Percentiles rank a stretch among this genome's conserved stretches.
Evolutionary conservation across 2,329 filamentous ascomycete species (phyloP).

Genomic region (Trichoderma brevicompactum): DNA sequence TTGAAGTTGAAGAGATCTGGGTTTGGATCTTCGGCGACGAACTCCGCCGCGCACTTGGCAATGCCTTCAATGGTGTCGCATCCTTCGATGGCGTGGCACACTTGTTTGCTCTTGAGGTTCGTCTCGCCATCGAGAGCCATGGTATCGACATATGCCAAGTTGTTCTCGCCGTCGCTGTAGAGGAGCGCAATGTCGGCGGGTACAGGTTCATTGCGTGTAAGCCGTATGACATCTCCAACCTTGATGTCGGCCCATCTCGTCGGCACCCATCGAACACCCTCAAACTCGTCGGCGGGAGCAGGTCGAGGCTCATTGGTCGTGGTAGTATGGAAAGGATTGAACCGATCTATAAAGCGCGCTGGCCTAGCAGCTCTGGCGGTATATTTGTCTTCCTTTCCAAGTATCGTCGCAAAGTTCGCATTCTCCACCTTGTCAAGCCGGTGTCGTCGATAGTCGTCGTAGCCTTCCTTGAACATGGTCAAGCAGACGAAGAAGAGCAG

Average conservation of each 20-base stretch:
- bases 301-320: slow-evolving; percentile 38
- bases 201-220: slow-evolving; percentile 72
- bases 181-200: slow-evolving; percentile 84
- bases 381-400: slow-evolving; percentile 46
- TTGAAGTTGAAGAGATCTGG: slow-evolving; percentile 78
- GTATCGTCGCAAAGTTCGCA: slow-evolving; percentile 53
- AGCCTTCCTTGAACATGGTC: slow-evolving; percentile 84
- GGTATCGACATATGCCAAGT: slow-evolving; percentile 80
- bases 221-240: slow-evolving; percentile 55
- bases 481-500: slow-evolving; percentile 77
- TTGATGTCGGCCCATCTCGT: slow-evolving; percentile 52
- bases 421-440: slow-evolving; percentile 84
- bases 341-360: slow-evolving; percentile 35
- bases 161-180: slow-evolving; percentile 76
- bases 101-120: slow-evolving; percentile 77
- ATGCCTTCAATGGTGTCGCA: slow-evolving; percentile 62
- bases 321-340: slow-evolving; percentile 43
- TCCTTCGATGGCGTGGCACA: slow-evolving; percentile 61
- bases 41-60: slow-evolving; percentile 59
- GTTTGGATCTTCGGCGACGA: slow-evolving; percentile 78
- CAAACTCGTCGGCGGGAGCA: slow-evolving; percentile 64
- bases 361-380: slow-evolving; percentile 36
- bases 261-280: slow-evolving; percentile 56
- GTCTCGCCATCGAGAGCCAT: slow-evolving; percentile 86
- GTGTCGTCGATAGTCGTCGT: slow-evolving; percentile 81